A percentile compares a stretch with the other conserved stretches of the same genome.
Conservation (phyloP, 202 grass and related monocot genomes). For the Carex arenaria region DNA sequence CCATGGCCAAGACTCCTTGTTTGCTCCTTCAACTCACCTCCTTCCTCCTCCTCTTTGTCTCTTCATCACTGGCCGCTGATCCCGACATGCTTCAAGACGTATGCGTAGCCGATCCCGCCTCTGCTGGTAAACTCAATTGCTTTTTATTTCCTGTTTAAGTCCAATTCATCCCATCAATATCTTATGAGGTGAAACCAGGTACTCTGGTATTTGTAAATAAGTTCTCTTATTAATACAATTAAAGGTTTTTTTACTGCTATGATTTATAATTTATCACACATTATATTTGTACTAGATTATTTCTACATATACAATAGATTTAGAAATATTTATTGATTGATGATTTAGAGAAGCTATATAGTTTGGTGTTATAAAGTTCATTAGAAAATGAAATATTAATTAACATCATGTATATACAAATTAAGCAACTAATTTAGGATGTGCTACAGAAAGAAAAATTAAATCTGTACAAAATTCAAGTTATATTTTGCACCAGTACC, state of each 20-base stretch:
- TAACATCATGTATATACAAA: no score
- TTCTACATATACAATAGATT: background rate
- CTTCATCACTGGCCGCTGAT: conserved; percentile 32
- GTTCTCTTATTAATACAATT: no score
- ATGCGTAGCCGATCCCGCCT: conserved; percentile 51
- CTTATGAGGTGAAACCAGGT: no score
- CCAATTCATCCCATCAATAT: background rate
- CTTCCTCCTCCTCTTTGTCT: conserved; percentile 21
- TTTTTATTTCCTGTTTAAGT: background rate
- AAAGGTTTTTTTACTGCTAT: background rate
- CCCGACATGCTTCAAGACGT: conserved; percentile 69
- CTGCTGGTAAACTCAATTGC: conserved; percentile 13
- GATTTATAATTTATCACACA: background rate
- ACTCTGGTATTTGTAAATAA: no score
- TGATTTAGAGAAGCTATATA: no score
- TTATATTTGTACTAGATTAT: background rate
- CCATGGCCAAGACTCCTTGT: background rate
- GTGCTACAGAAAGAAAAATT: background rate
- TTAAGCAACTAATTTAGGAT: no score
- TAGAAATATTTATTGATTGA: no score
- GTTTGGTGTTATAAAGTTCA: background rate
- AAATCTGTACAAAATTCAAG: background rate
- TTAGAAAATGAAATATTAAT: no score
- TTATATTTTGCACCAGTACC: background rate
- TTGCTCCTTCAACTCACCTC: background rate